Conservation (phyloP, 2,329 filamentous ascomycete species). For the Coniochaeta sp. region DNA sequence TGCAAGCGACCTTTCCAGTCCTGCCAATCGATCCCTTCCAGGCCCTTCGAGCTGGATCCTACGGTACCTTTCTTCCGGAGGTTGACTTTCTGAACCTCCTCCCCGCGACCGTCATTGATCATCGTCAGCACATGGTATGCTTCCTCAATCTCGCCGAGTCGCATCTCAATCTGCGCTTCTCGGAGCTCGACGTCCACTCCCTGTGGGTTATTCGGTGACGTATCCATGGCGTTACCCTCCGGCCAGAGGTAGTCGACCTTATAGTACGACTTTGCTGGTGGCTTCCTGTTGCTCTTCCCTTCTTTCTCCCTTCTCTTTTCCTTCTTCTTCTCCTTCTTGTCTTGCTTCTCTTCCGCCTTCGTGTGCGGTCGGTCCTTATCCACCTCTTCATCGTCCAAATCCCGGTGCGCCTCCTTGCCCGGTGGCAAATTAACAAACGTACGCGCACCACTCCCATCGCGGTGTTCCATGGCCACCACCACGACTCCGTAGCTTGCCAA, state of each 20-base stretch:
- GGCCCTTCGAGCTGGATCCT: slow-evolving; percentile 51
- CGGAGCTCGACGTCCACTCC: slow-evolving; percentile 55
- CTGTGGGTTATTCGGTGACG: slow-evolving; percentile 45
- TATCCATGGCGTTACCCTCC: slow-evolving; percentile 43
- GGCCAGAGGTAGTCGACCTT: slow-evolving; percentile 58
- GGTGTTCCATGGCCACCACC: slow-evolving; percentile 57
- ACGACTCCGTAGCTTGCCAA: slow-evolving; percentile 61
- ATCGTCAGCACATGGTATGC: slow-evolving; percentile 48
- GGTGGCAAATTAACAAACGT: slow-evolving; percentile 52
- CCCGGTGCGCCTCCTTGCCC: slow-evolving; percentile 1
- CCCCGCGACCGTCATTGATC: slow-evolving; percentile 47
- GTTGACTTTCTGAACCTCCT: slow-evolving; percentile 42
- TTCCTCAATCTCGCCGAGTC: slow-evolving; percentile 59
- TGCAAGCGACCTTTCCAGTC: slow-evolving; percentile 51
- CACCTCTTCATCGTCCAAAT: slow-evolving; percentile 13
- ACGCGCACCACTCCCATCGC: slow-evolving; percentile 56
- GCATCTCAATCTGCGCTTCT: slow-evolving; percentile 54
- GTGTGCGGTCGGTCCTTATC: slow-evolving; percentile 15
- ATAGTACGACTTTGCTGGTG: slow-evolving; percentile 35
- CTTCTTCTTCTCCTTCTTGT: slow-evolving; percentile 5
- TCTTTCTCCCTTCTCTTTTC: background rate
- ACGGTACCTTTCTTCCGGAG: slow-evolving; percentile 49
- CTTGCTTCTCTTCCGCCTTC: slow-evolving; percentile 19
- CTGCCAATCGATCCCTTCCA: slow-evolving; percentile 48
- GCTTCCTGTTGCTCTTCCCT: slow-evolving; percentile 13